These are phyloP conservation scores for Thyridium curvatum DNA, from an alignment of 2,329 filamentous ascomycete genomes.

Conservation along the genomic window DNA sequence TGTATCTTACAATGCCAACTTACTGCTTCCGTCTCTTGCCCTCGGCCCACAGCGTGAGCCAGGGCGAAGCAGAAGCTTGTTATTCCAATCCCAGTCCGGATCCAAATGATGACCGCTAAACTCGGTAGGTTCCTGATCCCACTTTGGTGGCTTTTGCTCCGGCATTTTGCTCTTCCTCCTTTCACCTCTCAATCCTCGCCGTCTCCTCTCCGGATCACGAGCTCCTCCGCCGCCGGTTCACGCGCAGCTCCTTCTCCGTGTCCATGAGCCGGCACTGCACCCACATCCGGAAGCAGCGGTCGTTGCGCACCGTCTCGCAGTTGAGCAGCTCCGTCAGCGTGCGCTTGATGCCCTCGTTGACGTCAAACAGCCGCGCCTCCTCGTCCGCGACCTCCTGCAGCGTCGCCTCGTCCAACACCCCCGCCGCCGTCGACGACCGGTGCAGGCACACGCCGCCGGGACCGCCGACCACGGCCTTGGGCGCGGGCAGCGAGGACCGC, in stretches of 20 bases:
- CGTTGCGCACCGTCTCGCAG: slow-evolving; percentile 46
- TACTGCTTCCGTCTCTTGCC: no score
- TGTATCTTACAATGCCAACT: no score
- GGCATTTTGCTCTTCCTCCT: no score
- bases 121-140: no score
- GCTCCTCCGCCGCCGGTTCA: slow-evolving; percentile 42
- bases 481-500: slow-evolving; percentile 13
- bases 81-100: no score
- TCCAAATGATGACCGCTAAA: no score
- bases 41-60: no score
- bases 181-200: no score
- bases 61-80: no score
- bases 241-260: slow-evolving; percentile 52
- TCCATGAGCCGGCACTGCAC: slow-evolving; percentile 54
- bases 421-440: slow-evolving; percentile 23
- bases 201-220: no score
- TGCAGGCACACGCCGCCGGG: slow-evolving; percentile 20
- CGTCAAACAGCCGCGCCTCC: slow-evolving; percentile 46
- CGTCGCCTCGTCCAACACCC: slow-evolving; percentile 41
- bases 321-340: slow-evolving; percentile 56
- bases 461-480: slow-evolving; percentile 2
- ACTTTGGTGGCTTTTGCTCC: no score
- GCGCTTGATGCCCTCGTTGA: slow-evolving; percentile 57
- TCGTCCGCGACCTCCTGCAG: slow-evolving; percentile 43
- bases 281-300: slow-evolving; percentile 48